Evolutionary conservation across 495 filamentous ascomycete genomes (phyloP).

Genomic region (Annulohypoxylon stygium): DNA sequence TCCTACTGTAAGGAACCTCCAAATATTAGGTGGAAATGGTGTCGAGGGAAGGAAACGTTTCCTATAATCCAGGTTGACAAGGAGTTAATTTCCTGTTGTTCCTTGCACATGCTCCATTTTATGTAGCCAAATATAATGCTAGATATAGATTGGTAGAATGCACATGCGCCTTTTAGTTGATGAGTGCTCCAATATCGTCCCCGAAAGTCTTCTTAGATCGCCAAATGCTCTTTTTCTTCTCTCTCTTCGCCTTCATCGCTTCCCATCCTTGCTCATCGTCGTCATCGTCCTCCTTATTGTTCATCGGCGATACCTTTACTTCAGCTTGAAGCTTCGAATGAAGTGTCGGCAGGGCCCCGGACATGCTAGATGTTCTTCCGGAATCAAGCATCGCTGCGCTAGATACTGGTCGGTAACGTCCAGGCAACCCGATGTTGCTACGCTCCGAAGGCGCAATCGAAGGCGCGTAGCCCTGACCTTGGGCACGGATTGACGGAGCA

Average conservation of each 20-base stretch:
- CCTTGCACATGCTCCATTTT: constrained; percentile 38
- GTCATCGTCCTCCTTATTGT: constrained; percentile 67
- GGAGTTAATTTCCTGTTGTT: constrained; percentile 10
- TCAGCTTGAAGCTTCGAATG: constrained; percentile 48
- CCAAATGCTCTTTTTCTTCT: constrained; percentile 82
- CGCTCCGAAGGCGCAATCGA: constrained; percentile 93
- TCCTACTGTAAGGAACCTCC: constrained; percentile 10
- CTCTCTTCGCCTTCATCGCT: constrained; percentile 86
- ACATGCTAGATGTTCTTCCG: constrained; percentile 65
- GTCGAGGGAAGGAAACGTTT: constrained; percentile 13
- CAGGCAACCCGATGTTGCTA: constrained; percentile 89
- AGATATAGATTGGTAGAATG: constrained; percentile 40
- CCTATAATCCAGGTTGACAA: constrained; percentile 4
- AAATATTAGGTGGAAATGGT: constrained; percentile 24
- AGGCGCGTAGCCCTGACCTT: constrained; percentile 64
- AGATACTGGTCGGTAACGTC: constrained; percentile 94
- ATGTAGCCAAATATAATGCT: constrained; percentile 45
- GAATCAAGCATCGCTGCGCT: constrained; percentile 52
- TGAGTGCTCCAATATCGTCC: constrained; percentile 57
- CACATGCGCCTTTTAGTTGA: constrained; percentile 51
- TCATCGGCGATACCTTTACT: constrained; percentile 45
- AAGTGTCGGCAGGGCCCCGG: constrained; percentile 57
- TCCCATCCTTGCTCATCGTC: constrained; percentile 87
- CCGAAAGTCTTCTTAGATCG: constrained; percentile 71
- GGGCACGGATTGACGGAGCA: constrained; percentile 61